Base-by-base conservation (phyloP, 768 basidiomycete species). In the Stropharia rugosoannulata region DNA sequence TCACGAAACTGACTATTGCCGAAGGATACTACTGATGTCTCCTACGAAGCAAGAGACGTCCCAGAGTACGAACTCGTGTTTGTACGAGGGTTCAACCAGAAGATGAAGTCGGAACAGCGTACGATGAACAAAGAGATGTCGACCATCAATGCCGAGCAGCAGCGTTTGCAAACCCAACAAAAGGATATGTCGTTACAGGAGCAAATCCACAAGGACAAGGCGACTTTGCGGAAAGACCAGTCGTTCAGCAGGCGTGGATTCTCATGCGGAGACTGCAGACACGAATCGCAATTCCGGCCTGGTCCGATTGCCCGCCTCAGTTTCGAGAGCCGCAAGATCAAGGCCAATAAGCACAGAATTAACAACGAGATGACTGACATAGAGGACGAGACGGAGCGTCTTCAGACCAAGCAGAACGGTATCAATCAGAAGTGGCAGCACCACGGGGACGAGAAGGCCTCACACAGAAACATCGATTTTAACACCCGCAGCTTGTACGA, bases 41-140 rank as follows among this genome's bases (percentile, higher is more conserved):
- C 43, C 10, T 22, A 44, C 42, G 51, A 53, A 25, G 51, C 51
- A 32, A 41, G 51, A 27, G 54, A 49, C 4, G 16, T 49, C 32
- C 38, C 38, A 18, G 55, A 56, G 18, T 51, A 32, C 40, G 40
- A 51, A 22, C 22, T 22, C 2, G 22, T 22, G 22, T 22, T 22
- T 13, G 35, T 36, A 16, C 40, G 50, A 27, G 22, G 27, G 4
- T 42, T 51, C 50, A 13, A 51, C n/a, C 41, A 27, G 43, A 54
- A 54, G 11, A 15, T 47, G 7, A 29, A 45, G 19, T 44, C 42
- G 16, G 42, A 44, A 22, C 42, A 44, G 42, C 42, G 2, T 18
- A 25, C n/a, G 37, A 37, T 40, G 50, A 18, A 32, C 35, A 13
- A 32, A 8, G 47, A 29, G 35, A 6, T 29, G n/a, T 2, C 6